Base-by-base conservation (phyloP, 2,329 filamentous ascomycete genomes). In the Claviceps paspali region DNA sequence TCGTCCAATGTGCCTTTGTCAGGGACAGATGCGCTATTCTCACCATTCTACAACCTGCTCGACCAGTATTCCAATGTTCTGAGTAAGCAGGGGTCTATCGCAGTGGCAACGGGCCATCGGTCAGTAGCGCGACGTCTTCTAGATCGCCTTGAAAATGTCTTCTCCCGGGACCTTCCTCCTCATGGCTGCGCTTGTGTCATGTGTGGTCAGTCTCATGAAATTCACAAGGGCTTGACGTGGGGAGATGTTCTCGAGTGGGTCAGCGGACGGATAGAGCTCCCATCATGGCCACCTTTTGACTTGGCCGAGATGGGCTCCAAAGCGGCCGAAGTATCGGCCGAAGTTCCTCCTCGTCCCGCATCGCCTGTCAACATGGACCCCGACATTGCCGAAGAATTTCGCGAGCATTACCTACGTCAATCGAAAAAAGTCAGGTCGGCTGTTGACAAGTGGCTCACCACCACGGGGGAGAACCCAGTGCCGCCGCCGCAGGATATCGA, bases 231-330 rank as follows among this genome's bases (percentile, higher is more conserved):
- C 2, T 67, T 95, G 22, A 91, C 84, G 43, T 98, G 88, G 88
- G 88, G 91, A 8, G 88, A 96, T 53, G 86, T 96, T 10, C 62
- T 98, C 18, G 91, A 98, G 57, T 78, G 87, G 53, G 86, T 94
- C 10, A 91, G 85, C 45, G 88, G 88, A 14, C 76, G 88, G 38
- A 75, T 84, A 41, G 85, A 93, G 47, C 67, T 95, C 36, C 87
- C 88, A 0, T 61, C 69, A 12, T 95, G 88, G 88, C 88, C 88
- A 17, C 85, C 88, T 0, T 91, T 95, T 51, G 76, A 82, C 46
- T 70, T 87, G 47, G 71, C 71, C 3, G 65, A 71, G 34, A 63
- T 82, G 29, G 67, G 73, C 31, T 62, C 62, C 35, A 78, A 75
- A 47, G 73, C 77, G 4, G 68, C 70, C 29, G 75, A 74, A 24